Base-by-base conservation (phyloP, 345 rosid species). In the Passiflora organensis region DNA sequence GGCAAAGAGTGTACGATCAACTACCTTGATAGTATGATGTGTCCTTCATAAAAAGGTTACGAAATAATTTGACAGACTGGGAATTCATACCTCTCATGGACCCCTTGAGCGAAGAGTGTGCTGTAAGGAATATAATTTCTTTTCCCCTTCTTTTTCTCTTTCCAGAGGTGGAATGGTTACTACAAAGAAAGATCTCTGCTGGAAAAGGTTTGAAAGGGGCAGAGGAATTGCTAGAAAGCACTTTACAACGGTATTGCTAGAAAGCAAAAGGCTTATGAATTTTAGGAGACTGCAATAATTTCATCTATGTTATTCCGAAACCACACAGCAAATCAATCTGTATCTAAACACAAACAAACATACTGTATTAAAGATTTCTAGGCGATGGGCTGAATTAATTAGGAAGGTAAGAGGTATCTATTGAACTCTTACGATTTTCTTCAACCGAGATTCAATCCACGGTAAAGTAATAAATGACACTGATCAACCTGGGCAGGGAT, bases 221-320 rank as follows among this genome's bases (percentile, higher is more conserved):
- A n/a, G 34, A 41, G 37, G 42, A 20, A 2, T n/a, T 20, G 17
- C 39, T 49, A 56, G 56, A 48, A 32, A 28, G 32, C 36, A 64
- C 67, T 66, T 55, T 4, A 46, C 12, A 14, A 18, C 8, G 18
- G 36, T 16, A 44, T 51, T 44, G 70, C 37, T 42, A 16, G 48
- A 43, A 56, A n/a, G 73, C 71, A 67, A 56, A 78, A 69, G 68
- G 64, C 62, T 50, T 37, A 6, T 37, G 8, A 6, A 6, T 2
- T 41, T 3, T 15, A 41, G n/a, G 73, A 70, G 85, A 70, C 56
- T 49, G 58, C 60, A 66, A 59, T 72, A 67, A 77, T 19, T 39
- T 1, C 16, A 16, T 1, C 15, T n/a, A n/a, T n/a, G 13, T 10
- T 13, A 37, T 28, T 39, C 34, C 34, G 8, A 28, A 3, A 28